Percentiles rank a stretch among this genome's conserved stretches.
These are phyloP conservation scores for Suillus cothurnatus DNA, from an alignment of 768 basidiomycete genomes.

Conservation along the genomic window DNA sequence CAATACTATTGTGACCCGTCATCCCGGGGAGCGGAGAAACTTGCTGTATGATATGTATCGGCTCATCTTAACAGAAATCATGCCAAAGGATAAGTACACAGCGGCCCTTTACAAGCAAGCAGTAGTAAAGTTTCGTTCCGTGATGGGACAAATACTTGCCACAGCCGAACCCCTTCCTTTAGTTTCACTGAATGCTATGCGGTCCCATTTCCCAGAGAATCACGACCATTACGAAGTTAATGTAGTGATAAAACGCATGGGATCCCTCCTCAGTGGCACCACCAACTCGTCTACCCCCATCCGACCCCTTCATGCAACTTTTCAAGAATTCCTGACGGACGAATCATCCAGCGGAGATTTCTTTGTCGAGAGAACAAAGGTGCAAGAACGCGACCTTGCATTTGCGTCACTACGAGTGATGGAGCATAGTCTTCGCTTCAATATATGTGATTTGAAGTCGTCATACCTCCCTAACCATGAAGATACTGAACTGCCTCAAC, in stretches of 20 bases:
- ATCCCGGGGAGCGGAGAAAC: no score
- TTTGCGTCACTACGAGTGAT: constrained; percentile 18
- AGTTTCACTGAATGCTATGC: no score
- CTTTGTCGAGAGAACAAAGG: constrained; percentile 9
- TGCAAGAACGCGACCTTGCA: constrained; percentile 2
- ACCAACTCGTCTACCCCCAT: neutral
- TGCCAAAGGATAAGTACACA: no score
- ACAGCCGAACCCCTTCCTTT: no score
- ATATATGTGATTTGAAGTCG: constrained; percentile 35
- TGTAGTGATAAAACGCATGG: no score
- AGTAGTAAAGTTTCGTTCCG: neutral
- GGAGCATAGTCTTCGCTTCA: constrained; percentile 34
- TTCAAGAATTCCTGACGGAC: constrained; percentile 18
- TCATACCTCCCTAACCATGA: constrained; percentile 28
- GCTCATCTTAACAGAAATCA: no score
- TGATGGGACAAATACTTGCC: no score
- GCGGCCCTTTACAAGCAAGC: no score
- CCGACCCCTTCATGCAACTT: neutral
- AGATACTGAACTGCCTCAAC: constrained; percentile 17
- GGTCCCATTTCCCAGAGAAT: no score
- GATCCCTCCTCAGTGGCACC: constrained; percentile 5
- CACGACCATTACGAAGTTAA: no score
- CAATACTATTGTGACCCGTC: no score
- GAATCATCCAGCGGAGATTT: constrained; percentile 16
- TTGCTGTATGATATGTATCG: no score